Percentiles rank a stretch among this genome's conserved stretches.
Evolutionary conservation across 305 asterid genomes (phyloP).

Genomic region (Striga hermonthica): DNA sequence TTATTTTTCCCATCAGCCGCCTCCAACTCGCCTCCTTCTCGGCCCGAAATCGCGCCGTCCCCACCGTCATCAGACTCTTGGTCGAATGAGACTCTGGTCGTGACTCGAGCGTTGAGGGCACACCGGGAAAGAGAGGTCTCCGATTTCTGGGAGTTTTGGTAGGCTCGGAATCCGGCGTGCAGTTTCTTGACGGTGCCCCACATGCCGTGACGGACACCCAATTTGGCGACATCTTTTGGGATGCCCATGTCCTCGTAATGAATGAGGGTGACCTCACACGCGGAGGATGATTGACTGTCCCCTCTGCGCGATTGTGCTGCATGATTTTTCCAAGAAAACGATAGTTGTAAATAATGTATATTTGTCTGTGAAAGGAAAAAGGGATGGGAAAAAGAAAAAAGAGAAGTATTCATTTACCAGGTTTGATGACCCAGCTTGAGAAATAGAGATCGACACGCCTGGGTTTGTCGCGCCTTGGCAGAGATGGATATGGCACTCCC

Average conservation of each 20-base stretch:
- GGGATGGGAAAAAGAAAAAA: too few relatives aligned
- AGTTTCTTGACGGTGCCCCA: slow-evolving; percentile 95
- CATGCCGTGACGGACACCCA: slow-evolving; percentile 95
- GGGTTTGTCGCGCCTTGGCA: slow-evolving; percentile 80
- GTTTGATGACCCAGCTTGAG: slow-evolving; percentile 91
- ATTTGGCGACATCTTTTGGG: slow-evolving; percentile 86
- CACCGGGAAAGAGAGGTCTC: slow-evolving; percentile 53
- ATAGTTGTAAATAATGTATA: neutral
- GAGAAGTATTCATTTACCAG: slow-evolving; percentile 44
- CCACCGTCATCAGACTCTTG: slow-evolving; percentile 32
- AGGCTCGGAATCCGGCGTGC: slow-evolving; percentile 75
- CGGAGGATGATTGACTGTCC: slow-evolving; percentile 64
- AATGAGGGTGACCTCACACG: slow-evolving; percentile 78
- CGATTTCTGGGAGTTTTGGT: slow-evolving; percentile 55
- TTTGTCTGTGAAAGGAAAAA: neutral
- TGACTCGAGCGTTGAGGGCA: slow-evolving; percentile 59
- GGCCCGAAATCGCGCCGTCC: slow-evolving; percentile 27
- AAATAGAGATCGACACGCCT: slow-evolving; percentile 85
- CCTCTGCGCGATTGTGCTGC: slow-evolving; percentile 73
- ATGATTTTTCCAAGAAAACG: slow-evolving; percentile 15
- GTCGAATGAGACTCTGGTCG: slow-evolving; percentile 36
- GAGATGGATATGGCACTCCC: slow-evolving; percentile 72
- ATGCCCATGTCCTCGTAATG: slow-evolving; percentile 98
- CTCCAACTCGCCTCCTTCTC: slow-evolving; percentile 36
- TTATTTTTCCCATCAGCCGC: slow-evolving; percentile 26